Percentiles rank a stretch among this genome's conserved stretches.
These are phyloP conservation scores for Medicago ruthenica DNA, from an alignment of 306 rosid genomes.

Conservation along the genomic window DNA sequence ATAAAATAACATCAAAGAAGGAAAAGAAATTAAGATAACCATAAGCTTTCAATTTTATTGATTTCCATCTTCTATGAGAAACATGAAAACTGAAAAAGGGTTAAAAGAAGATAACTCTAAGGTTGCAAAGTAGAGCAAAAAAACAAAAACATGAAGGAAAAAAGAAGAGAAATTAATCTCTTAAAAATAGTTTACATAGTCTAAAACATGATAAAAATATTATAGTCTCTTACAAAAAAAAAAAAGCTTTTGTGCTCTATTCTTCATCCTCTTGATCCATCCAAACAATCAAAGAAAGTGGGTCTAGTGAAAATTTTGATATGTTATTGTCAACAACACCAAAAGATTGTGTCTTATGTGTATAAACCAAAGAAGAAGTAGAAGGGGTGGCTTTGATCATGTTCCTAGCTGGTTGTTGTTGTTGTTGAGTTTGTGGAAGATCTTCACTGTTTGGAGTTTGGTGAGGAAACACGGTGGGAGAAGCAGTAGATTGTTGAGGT, in stretches of 20 bases:
- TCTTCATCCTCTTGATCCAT: slow-evolving; percentile 31
- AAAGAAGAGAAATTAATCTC: slow-evolving; percentile 3
- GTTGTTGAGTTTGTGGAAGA: neutral
- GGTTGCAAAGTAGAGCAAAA: no score
- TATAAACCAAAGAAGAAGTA: slow-evolving; percentile 27
- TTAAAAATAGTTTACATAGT: slow-evolving; percentile 33
- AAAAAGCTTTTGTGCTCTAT: neutral
- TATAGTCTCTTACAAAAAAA: neutral
- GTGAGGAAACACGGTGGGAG: slow-evolving; percentile 40
- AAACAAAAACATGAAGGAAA: neutral
- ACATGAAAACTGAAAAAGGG: slow-evolving; percentile 4
- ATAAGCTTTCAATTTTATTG: slow-evolving; percentile 36
- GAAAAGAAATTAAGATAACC: slow-evolving; percentile 26
- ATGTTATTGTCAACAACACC: neutral
- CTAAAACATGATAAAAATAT: neutral
- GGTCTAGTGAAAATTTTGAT: slow-evolving; percentile 26
- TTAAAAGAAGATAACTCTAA: neutral
- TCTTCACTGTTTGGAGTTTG: slow-evolving; percentile 34
- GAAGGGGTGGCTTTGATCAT: slow-evolving; percentile 34
- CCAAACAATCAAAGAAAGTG: slow-evolving; percentile 44
- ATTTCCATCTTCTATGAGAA: neutral
- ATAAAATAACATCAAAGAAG: neutral
- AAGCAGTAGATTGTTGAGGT: slow-evolving; percentile 43
- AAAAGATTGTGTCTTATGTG: neutral
- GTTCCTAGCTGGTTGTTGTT: slow-evolving; percentile 33